A percentile compares a stretch with the other conserved stretches of the same genome.
These are phyloP conservation scores for Kwoniella sp. DNA, from an alignment of 768 basidiomycete species.

Conservation along the genomic window DNA sequence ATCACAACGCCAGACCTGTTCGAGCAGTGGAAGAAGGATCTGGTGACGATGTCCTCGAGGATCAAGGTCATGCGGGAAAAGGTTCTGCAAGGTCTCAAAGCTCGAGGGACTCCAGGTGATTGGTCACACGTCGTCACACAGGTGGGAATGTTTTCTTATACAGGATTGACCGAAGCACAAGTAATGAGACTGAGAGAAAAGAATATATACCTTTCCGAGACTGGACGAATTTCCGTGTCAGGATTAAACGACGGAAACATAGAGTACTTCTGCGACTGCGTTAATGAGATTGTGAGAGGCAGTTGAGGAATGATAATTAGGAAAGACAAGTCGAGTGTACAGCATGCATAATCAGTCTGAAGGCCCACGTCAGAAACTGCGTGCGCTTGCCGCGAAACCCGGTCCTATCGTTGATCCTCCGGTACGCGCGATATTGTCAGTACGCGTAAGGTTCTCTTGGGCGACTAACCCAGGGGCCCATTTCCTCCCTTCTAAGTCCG, in stretches of 20 bases:
- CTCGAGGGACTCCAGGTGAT: slow-evolving; percentile 77
- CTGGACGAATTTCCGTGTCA: slow-evolving; percentile 10
- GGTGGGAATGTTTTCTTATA: slow-evolving; percentile 95
- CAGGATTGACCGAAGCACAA: slow-evolving; percentile 41
- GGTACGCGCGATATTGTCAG: too few relatives aligned
- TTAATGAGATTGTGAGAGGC: neutral
- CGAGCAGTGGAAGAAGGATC: slow-evolving; percentile 61
- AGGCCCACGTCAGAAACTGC: too few relatives aligned
- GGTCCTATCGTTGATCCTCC: too few relatives aligned
- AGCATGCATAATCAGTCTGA: too few relatives aligned
- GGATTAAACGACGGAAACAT: slow-evolving; percentile 16
- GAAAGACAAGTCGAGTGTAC: too few relatives aligned
- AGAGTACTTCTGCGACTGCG: slow-evolving; percentile 12
- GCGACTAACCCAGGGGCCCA: too few relatives aligned
- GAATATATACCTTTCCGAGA: slow-evolving; percentile 25
- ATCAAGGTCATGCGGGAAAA: slow-evolving; percentile 86
- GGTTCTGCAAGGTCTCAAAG: slow-evolving; percentile 70
- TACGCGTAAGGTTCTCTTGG: too few relatives aligned
- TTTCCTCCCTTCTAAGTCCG: too few relatives aligned
- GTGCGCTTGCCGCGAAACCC: too few relatives aligned
- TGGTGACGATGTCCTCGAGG: slow-evolving; percentile 81
- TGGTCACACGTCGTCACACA: slow-evolving; percentile 91
- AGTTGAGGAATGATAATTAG: neutral
- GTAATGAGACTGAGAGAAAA: slow-evolving; percentile 12
- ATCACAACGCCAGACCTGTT: slow-evolving; percentile 35